A percentile compares a stretch with the other conserved stretches of the same genome.
phyloP scores from a whole-genome alignment of 345 rosid genomes.

The Cardamine occulta region DNA sequence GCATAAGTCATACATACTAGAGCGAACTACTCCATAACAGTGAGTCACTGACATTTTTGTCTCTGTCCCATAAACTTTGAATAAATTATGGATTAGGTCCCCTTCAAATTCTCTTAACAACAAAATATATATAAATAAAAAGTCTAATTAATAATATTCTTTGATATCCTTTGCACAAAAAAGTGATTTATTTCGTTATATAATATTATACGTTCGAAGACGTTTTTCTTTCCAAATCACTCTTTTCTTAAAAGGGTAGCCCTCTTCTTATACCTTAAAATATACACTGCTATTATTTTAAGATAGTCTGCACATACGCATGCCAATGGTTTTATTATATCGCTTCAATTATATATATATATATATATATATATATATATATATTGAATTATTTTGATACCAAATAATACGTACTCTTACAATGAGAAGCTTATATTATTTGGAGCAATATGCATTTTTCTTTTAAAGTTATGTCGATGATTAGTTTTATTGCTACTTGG shows the following conservation, averaged over 20 bases:
- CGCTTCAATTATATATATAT: not conserved
- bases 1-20: not conserved
- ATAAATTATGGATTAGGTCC: not conserved
- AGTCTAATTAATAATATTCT: not conserved
- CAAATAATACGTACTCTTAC: not conserved
- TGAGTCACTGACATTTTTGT: not conserved
- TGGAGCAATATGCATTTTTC: not conserved
- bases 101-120: not conserved
- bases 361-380: not conserved
- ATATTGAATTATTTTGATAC: not conserved
- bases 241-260: constrained; percentile 22
- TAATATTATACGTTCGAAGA: not conserved
- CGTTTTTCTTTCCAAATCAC: not conserved
- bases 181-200: not conserved
- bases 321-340: constrained; percentile 15
- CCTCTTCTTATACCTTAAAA: constrained; percentile 2
- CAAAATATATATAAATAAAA: not conserved
- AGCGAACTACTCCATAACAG: no score
- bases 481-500: not conserved
- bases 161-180: not conserved
- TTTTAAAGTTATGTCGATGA: not conserved
- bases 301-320: constrained; percentile 21
- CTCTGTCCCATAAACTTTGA: not conserved
- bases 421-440: not conserved
- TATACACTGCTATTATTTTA: constrained; percentile 22